Base-by-base conservation (phyloP, 2,329 filamentous ascomycete genomes). In the Hypoxylon sp. region DNA sequence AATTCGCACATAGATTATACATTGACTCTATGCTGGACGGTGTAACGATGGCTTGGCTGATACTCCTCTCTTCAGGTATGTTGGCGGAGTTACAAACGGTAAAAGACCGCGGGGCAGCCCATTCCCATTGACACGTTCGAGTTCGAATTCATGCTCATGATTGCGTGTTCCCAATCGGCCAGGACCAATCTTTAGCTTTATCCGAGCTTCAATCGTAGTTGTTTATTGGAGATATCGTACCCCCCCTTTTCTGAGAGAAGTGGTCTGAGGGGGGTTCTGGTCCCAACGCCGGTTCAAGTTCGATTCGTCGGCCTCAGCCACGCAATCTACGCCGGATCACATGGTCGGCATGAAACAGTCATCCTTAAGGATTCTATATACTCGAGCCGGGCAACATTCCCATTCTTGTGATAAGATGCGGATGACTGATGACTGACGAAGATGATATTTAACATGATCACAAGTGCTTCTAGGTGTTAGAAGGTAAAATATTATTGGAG, bases 371-470 rank as follows among this genome's bases (percentile, higher is more conserved):
- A 67, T 69, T 42, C 17, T 47, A 3, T 54, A 31, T 48, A 29
- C 37, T 48, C 29, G 50, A 53, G 47, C 42, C 62, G 62, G 61
- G 57, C 61, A 53, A 53, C 50, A 66, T 54, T 29, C 22, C 55
- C 17, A 59, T 59, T 68, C 65, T 37, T 59, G 65, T 71, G 66
- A 71, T 61, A 44, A 44, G 37, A 47, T 46, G 54, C 55, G 54
- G 52, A 62, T 63, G 68, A 67, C 63, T 29, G 26, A 58, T 33
- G 6, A 57, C 37, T 53, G 24, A 58, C 44, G 17, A 35, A 53
- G 48, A 35, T 47, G 29, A 59, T 35, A 50, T 35, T 37, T 29
- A 59, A 47, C 31, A 53, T 57, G 59, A 59, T 64, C 67, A 70
- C 63, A 63, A 31, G 61, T 37, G 37, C 42, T 31, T 31, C n/a